phyloP scores from a whole-genome alignment of 2,329 filamentous ascomycete genomes.

The Cucurbitaria berberidis region DNA sequence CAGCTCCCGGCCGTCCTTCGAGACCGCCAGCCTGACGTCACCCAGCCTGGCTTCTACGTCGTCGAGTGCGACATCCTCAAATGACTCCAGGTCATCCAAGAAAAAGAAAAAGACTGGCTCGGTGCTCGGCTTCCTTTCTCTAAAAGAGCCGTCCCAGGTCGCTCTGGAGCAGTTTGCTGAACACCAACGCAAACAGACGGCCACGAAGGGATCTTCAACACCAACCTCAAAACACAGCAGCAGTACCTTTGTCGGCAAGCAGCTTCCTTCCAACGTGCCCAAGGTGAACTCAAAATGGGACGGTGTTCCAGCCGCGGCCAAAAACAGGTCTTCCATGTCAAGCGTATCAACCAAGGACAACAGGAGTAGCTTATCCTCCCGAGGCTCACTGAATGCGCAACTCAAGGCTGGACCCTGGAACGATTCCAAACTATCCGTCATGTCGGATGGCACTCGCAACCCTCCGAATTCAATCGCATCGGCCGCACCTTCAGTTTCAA shows the following conservation, averaged over 20 bases:
- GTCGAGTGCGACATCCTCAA: slow-evolving; percentile 33
- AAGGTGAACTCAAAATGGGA: slow-evolving; percentile 63
- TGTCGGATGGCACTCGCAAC: slow-evolving; percentile 32
- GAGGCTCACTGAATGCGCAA: slow-evolving; percentile 15
- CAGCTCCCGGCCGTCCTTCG: slow-evolving; percentile 18
- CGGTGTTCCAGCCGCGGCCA: slow-evolving; percentile 54
- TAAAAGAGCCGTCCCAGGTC: slow-evolving; percentile 57
- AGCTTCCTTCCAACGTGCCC: slow-evolving; percentile 57
- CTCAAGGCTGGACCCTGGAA: slow-evolving; percentile 14
- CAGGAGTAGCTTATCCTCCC: slow-evolving; percentile 25
- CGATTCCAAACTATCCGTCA: slow-evolving; percentile 29
- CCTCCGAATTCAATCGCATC: slow-evolving; percentile 42
- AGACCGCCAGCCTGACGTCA: slow-evolving; percentile 32
- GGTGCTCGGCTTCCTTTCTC: slow-evolving; percentile 54
- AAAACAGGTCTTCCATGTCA: slow-evolving; percentile 26
- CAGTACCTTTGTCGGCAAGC: slow-evolving; percentile 47
- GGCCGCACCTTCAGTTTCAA: slow-evolving; percentile 18
- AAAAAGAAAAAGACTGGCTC: slow-evolving; percentile 46
- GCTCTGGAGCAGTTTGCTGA: slow-evolving; percentile 56
- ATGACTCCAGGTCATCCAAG: slow-evolving; percentile 35
- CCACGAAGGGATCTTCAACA: slow-evolving; percentile 26
- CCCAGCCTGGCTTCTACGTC: slow-evolving; percentile 42
- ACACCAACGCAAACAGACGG: slow-evolving; percentile 51
- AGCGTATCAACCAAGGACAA: slow-evolving; percentile 21
- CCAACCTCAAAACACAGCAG: slow-evolving; percentile 18